Conservation (phyloP, 371 early-diverging fungal species). For the Mortierella sp. region DNA sequence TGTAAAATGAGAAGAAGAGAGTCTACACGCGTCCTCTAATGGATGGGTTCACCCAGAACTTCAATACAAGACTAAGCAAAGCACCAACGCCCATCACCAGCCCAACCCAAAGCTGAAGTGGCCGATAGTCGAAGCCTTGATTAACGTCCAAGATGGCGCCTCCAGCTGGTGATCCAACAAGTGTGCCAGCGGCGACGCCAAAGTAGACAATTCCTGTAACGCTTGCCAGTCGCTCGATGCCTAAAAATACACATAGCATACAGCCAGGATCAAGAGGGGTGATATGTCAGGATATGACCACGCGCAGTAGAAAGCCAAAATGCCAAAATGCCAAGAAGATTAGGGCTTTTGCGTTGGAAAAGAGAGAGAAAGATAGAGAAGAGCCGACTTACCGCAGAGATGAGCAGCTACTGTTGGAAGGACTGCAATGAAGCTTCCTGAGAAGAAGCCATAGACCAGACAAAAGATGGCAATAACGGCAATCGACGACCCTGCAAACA, state of each 20-base stretch:
- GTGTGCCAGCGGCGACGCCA: constrained; percentile 56
- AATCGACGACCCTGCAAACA: constrained; percentile 57
- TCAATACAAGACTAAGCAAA: constrained; percentile 19
- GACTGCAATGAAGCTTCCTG: constrained; percentile 61
- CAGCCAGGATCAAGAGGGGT: constrained; percentile 55
- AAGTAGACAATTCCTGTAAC: constrained; percentile 57
- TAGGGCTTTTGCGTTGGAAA: neutral
- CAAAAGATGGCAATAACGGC: constrained; percentile 59
- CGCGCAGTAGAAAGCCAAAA: constrained; percentile 56
- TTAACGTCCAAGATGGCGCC: constrained; percentile 58
- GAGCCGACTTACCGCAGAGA: constrained; percentile 54
- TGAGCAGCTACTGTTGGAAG: constrained; percentile 62
- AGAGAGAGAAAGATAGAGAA: constrained; percentile 22
- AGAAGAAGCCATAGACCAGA: constrained; percentile 61
- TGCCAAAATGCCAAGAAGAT: no score
- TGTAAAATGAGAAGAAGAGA: neutral
- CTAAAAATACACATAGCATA: constrained; percentile 40
- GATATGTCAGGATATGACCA: constrained; percentile 54
- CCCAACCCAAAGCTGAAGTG: constrained; percentile 36
- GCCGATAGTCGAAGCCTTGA: constrained; percentile 24
- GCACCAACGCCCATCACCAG: constrained; percentile 31
- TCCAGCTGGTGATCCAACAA: constrained; percentile 65
- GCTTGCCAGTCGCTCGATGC: constrained; percentile 56
- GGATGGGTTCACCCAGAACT: constrained; percentile 37
- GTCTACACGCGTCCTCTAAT: constrained; percentile 28